A percentile compares a stretch with the other conserved stretches of the same genome.
Conservation (phyloP, 352 stramenopile species). For the Phytophthora cajani region DNA sequence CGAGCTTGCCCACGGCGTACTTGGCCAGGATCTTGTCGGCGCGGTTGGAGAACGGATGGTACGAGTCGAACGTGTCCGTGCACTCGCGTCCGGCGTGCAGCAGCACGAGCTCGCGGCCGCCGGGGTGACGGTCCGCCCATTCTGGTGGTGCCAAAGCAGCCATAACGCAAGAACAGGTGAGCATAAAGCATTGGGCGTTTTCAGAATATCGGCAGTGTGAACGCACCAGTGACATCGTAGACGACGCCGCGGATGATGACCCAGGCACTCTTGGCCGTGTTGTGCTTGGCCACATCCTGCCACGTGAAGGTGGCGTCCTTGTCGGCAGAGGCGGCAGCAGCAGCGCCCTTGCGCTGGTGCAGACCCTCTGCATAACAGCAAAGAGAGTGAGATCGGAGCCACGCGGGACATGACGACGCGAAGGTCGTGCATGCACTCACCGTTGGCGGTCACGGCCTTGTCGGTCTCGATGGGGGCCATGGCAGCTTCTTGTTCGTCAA, state of each 20-base stretch:
- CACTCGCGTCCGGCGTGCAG: slow-evolving; percentile 84
- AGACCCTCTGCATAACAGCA: slow-evolving; percentile 39
- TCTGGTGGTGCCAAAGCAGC: slow-evolving; percentile 33
- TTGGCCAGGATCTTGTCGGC: slow-evolving; percentile 85
- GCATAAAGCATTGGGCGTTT: background rate
- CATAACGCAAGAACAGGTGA: background rate
- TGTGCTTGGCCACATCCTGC: slow-evolving; percentile 96
- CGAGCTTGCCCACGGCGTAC: slow-evolving; percentile 86
- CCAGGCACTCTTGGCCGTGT: slow-evolving; percentile 96
- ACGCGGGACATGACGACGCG: background rate
- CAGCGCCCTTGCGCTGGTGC: slow-evolving; percentile 63
- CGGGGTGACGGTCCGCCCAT: slow-evolving; percentile 86
- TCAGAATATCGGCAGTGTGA: background rate
- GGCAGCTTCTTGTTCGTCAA: slow-evolving; percentile 17
- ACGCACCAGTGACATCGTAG: slow-evolving; percentile 93
- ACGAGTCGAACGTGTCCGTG: slow-evolving; percentile 92
- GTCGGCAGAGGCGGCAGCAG: slow-evolving; percentile 18
- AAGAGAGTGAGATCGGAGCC: background rate
- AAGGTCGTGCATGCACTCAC: slow-evolving; percentile 9
- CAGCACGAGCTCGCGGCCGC: slow-evolving; percentile 81
- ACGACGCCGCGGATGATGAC: slow-evolving; percentile 94
- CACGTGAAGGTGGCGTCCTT: slow-evolving; percentile 84
- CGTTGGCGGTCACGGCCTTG: slow-evolving; percentile 28
- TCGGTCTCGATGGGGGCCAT: slow-evolving; percentile 48
- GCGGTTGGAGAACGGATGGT: slow-evolving; percentile 89